phyloP scores from a whole-genome alignment of 805 yeast genomes.

The Clavispora vitiphila region DNA sequence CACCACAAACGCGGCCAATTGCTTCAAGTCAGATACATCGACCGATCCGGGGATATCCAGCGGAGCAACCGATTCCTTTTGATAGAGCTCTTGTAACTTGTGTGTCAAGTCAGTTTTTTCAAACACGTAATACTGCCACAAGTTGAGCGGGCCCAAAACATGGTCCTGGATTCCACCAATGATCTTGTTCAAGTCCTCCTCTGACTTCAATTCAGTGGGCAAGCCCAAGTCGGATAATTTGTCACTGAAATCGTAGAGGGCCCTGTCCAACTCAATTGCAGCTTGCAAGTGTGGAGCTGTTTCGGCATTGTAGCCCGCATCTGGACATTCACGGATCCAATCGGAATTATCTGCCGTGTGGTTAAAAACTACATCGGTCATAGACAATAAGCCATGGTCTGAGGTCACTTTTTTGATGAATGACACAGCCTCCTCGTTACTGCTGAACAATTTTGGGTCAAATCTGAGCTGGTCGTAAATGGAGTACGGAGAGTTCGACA shows the following conservation, averaged over 20 bases:
- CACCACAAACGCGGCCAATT: constrained; percentile 46
- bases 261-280: constrained; percentile 78
- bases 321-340: constrained; percentile 87
- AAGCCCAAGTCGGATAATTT: constrained; percentile 53
- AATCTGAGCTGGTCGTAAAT: constrained; percentile 79
- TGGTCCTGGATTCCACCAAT: constrained; percentile 65
- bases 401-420: constrained; percentile 48
- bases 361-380: constrained; percentile 91
- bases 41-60: constrained; percentile 43
- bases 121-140: constrained; percentile 88
- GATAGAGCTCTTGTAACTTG: constrained; percentile 36
- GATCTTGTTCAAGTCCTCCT: constrained; percentile 53
- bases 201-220: constrained; percentile 49
- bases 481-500: constrained; percentile 88
- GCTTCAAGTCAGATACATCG: constrained; percentile 31
- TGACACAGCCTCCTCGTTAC: constrained; percentile 46
- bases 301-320: constrained; percentile 75
- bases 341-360: constrained; percentile 89
- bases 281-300: constrained; percentile 87
- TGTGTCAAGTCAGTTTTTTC: constrained; percentile 44
- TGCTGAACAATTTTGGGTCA: constrained; percentile 61
- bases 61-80: constrained; percentile 16
- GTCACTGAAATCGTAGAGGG: constrained; percentile 61
- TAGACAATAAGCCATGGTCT: constrained; percentile 59
- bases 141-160: constrained; percentile 58